Base-by-base conservation (phyloP, 2,329 filamentous ascomycete species). In the Beauveria asiatica region DNA sequence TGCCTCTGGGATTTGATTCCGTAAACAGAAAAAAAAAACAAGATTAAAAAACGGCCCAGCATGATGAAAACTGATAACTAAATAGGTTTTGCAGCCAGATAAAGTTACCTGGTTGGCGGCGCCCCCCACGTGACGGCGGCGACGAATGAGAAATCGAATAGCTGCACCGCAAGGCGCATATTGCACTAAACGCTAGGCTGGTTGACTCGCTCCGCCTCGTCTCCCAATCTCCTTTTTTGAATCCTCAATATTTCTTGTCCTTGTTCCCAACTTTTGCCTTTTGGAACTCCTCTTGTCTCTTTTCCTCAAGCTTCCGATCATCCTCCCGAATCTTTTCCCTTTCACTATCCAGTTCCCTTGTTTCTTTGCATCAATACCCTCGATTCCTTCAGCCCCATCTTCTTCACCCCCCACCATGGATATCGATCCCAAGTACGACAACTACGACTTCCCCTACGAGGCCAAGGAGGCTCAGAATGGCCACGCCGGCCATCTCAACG, bases 401-500 rank as follows among this genome's bases (percentile, higher is more conserved):
- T 30, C 60, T 61, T 62, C 65, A 27, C 33, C 39, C 59, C 62
- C 60, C 69, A 73, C 71, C 69, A 78, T 84, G 77, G 77, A 84
- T 73, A 72, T 91, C 69, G 87, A 96, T 76, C 82, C 90, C 73
- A 97, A 96, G 79, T 96, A 97, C 81, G 94, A 97, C 78, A 75
- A 95, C 80, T 97, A 94, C 76, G 92, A 97, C 76, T 97, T 84
- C 80, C 94, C 94, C 64, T 90, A 87, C 65, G 87, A 83, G 64
- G 85, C 90, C 51, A 83, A 89, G 59, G 83, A 84, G 67, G 73
- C 82, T 51, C 83, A 87, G 71, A 78, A 80, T 68, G 94, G 94
- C 65, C 92, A 97, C 75, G 87, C 93, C 64, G 94, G 94, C 72
- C 85, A 95, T 75, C 88, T 95, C 69, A 94, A 88, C 59, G 80